Percentiles rank a stretch among this genome's conserved stretches.
phyloP scores from a whole-genome alignment of 345 rosid species.

The Euphorbia tirucalli region DNA sequence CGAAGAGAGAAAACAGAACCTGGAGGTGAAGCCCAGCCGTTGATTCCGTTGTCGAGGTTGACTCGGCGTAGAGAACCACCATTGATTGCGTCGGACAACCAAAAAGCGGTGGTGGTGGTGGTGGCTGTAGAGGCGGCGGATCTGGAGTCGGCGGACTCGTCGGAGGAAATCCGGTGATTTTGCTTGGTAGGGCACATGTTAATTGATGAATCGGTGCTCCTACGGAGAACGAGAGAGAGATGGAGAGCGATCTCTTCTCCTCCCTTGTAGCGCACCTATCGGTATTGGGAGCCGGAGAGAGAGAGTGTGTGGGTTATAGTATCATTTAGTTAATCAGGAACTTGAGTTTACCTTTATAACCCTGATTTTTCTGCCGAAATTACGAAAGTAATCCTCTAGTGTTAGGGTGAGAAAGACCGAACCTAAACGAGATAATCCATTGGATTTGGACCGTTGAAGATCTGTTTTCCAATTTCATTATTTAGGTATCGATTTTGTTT shows the following conservation, averaged over 20 bases:
- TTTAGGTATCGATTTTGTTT: too few species aligned
- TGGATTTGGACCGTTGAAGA: too few species aligned
- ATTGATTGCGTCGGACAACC: constrained; percentile 60
- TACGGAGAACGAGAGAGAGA: background rate
- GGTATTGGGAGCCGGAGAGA: background rate
- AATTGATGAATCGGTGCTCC: background rate
- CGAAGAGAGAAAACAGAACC: constrained; percentile 78
- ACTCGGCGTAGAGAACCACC: constrained; percentile 81
- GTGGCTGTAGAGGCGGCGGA: constrained; percentile 31
- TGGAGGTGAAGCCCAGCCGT: constrained; percentile 97
- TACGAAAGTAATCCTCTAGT: too few species aligned
- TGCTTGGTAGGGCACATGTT: constrained; percentile 59
- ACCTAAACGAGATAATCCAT: too few species aligned
- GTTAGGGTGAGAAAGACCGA: too few species aligned
- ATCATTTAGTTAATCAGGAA: background rate
- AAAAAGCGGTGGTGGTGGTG: constrained; percentile 19
- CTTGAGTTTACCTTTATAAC: background rate
- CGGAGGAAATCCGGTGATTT: constrained; percentile 37
- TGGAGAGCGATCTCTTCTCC: background rate
- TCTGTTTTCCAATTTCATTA: too few species aligned
- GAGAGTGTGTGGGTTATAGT: constrained; percentile 6
- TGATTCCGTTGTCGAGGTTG: constrained; percentile 61
- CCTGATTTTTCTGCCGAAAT: constrained; percentile 17
- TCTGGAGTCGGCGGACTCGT: constrained; percentile 28
- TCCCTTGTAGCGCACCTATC: background rate